Evolutionary conservation across 2,329 filamentous ascomycete species (phyloP), one percentile per base, ranked within the genome.

Genomic region (Celoporthe dispersa): DNA sequence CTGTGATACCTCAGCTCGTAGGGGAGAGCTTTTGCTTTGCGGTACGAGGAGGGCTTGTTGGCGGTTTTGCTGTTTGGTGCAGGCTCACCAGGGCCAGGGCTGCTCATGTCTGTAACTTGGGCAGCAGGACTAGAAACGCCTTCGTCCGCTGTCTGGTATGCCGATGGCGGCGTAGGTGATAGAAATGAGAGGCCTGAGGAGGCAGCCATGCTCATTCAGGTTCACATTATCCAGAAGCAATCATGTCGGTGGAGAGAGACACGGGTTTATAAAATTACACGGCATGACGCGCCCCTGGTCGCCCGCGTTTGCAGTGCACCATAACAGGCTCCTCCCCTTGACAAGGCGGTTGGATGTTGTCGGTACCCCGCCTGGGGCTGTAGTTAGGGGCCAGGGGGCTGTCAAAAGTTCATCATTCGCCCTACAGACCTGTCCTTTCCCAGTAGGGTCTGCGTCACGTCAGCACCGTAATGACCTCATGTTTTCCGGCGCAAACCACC

Each of bases 1-100:
- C 88, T 89, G 75, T 93, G 90, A 70, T 88, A 83, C 68, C 85
- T 87, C 25, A 94, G 80, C 75, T 92, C 89, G 70, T 85, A 87
- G 1, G 90, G 88, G 16, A 94, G 80, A 57, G 81, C 79, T 71
- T 81, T 84, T 8, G 85, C 84, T n/a, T 83, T 79, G 73, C 87
- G 85, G 79, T 90, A 91, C 35, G 65, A 41, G 28, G 67, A 51
- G 39, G 60, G 35, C 53, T 70, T 71, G 64, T 44, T 31, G 53
- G 37, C 37, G 41, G 11, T 55, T 25, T 33, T 59, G 9, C 25
- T 14, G 57, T n/a, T n/a, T n/a, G 51, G 59, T 19, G 61, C 60
- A 16, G 72, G 70, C 44, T 68, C 67, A 61, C 70, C 73, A 61
- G 76, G 73, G 44, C 70, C 73, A 61, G 76, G 73, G 44, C 69